Evolutionary conservation across 1,284 basidiomycete genomes (phyloP), one percentile per base, ranked within the genome.

Genomic region (Pseudozyma hubeiensis): DNA sequence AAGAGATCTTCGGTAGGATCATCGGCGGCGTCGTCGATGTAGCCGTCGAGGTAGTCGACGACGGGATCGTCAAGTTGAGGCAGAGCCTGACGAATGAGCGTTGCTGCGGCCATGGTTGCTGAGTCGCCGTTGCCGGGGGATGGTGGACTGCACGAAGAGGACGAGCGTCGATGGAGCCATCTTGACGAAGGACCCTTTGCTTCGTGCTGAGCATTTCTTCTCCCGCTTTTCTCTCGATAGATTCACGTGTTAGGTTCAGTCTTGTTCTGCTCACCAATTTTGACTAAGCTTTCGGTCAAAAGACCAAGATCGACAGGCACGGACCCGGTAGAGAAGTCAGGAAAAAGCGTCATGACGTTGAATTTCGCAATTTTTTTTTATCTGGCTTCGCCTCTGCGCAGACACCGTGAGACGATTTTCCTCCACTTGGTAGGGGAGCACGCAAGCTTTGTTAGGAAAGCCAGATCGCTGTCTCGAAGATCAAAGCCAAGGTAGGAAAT

Each of bases 11-110:
- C 79, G 40, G 65, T 60, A 3, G 74, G 65, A 40, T 81, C 80
- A 30, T 83, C 81, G 49, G 80, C 93, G 84, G 96, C 94, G 82
- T 97, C 95, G 60, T 94, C 89, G 52, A 97, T 89, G 82, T 93
- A 94, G 39, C 94, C 94, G 24, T 93, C 89, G 50, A 98, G 90
- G 84, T 98, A 98, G 73, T 94, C 91, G 17, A 97, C 91, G 73
- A 98, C 90, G 61, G 95, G 90, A 80, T 96, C 93, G 84, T 98
- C 94, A 33, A 93, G 92, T n/a, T 90, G 90, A 4, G 94, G 93
- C 67, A 97, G 90, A 34, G 87, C 88, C 33, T 88, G 87, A 40
- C 93, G 89, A 68, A 94, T 92, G 81, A 93, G 90, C 79, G 91
- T 89, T 39, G 91, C 91, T 65, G 70, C 70, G 9, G 93, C 77